Evolutionary conservation across 2,329 filamentous ascomycete species (phyloP).

Genomic region (Clonostachys sp.): DNA sequence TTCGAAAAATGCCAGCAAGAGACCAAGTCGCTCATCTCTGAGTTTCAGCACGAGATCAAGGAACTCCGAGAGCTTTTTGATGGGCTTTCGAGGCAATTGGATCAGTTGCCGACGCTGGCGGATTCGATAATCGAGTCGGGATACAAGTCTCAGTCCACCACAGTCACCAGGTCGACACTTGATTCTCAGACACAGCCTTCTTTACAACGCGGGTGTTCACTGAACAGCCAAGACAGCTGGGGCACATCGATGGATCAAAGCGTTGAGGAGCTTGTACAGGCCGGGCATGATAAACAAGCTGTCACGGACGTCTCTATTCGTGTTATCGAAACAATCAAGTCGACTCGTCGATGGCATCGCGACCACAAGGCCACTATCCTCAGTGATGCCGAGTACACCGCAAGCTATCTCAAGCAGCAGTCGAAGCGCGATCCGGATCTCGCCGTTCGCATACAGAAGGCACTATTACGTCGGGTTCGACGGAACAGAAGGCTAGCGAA

Average conservation of each 20-base stretch:
- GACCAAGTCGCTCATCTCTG: constrained; percentile 7
- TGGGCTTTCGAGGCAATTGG: constrained; percentile 12
- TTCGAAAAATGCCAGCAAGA: constrained; percentile 12
- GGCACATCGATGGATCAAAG: background rate
- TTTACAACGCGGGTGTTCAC: background rate
- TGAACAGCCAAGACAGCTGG: too few relatives aligned
- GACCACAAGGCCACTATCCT: constrained; percentile 26
- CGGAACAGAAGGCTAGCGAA: constrained; percentile 2
- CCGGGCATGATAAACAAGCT: background rate
- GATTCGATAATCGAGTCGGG: background rate
- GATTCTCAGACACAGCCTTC: background rate
- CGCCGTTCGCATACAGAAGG: constrained; percentile 23
- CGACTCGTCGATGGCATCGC: constrained; percentile 30
- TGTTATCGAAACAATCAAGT: constrained; percentile 25
- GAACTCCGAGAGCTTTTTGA: constrained; percentile 13
- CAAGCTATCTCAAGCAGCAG: constrained; percentile 27
- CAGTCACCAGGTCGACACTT: too few relatives aligned
- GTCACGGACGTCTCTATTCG: constrained; percentile 10
- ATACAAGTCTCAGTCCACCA: background rate
- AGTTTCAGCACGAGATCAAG: constrained; percentile 13
- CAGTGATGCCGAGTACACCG: constrained; percentile 20
- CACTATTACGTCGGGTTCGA: constrained; percentile 16
- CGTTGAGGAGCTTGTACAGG: background rate
- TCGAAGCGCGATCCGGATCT: constrained; percentile 24
- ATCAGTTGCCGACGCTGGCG: constrained; percentile 10